phyloP scores from a whole-genome alignment of 2,329 filamentous ascomycete species.

The Ophiostoma sp. region DNA sequence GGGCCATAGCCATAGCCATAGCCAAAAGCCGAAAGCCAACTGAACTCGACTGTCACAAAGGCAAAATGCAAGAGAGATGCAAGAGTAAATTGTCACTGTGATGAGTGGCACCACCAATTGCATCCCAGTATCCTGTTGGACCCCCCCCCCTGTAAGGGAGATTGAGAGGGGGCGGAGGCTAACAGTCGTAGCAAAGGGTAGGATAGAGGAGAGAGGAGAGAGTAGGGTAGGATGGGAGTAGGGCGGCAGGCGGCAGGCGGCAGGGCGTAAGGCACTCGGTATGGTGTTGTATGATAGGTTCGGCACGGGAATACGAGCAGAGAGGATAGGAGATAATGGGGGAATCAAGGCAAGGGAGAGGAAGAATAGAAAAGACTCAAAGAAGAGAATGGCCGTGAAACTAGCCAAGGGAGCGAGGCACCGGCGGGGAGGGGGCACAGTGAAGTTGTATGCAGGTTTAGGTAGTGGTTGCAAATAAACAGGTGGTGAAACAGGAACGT shows the following conservation, averaged over 20 bases:
- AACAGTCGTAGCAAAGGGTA: conserved; percentile 9
- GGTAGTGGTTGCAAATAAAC: background rate
- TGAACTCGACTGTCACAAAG: background rate
- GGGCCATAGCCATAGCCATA: background rate
- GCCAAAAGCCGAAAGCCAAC: background rate
- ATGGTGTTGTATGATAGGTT: conserved; percentile 1
- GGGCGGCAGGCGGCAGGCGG: conserved; percentile 20
- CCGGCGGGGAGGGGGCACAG: background rate
- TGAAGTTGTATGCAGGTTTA: too few species aligned
- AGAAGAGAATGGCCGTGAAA: background rate
- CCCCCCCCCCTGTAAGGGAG: background rate
- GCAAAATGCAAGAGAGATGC: background rate
- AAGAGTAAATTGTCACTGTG: conserved; percentile 8
- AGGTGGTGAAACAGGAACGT: background rate
- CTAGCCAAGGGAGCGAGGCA: background rate
- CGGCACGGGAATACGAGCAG: background rate
- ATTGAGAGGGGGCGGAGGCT: conserved; percentile 17
- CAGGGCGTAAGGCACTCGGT: conserved; percentile 1
- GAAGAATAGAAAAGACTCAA: background rate
- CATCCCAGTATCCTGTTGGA: conserved; percentile 14
- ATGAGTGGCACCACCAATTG: conserved; percentile 17
- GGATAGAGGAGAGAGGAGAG: background rate
- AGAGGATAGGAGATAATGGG: too few species aligned
- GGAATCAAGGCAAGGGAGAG: background rate
- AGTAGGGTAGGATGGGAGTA: conserved; percentile 16